Base-by-base conservation (phyloP, 2,329 filamentous ascomycete genomes). In the Esteya vermicola region DNA sequence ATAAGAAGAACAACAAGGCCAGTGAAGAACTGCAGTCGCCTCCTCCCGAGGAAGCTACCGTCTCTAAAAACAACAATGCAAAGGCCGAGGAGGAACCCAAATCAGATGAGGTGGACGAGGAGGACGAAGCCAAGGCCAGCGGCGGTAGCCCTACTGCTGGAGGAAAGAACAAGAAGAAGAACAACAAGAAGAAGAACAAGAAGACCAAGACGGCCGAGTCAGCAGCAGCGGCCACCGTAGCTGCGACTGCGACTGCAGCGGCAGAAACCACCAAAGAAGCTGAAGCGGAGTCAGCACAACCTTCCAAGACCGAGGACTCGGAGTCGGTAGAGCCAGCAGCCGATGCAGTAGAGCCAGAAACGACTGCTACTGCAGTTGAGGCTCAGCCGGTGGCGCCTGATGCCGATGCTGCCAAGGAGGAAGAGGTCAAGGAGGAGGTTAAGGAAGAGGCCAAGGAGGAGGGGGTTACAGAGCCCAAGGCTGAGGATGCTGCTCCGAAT, bases 21-120 rank as follows among this genome's bases (percentile, higher is more conserved):
- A 9, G 28, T 33, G 9, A 43, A 44, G 21, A 46, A 47, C n/a
- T n/a, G n/a, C n/a, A n/a, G n/a, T n/a, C n/a, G 20, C 43, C 41
- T 16, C 40, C 28, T 12, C 39, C 33, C 16, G 31, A 23, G 9
- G 34, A 33, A n/a, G 21, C 31, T 7, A 14, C 31, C 28, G 28
- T 13, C 31, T 12, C 32, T 16, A 32, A 12, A 16, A 21, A 21
- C 12, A 44, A 36, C 18, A 31, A 39, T 16, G 26, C 37, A 16
- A 35, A 38, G 13, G 33, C 38, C 6, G 33, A 20, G 18, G 34
- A 36, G 9, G 33, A 16, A 20, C 18, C 33, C 6, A 30, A 33
- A 13, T 19, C 36, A 3, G 14, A 13, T 20, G 33, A 31, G 21
- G 8, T 28, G 4, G 26, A 33, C 25, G 38, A 40, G 16, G n/a